phyloP scores from a whole-genome alignment of 331 rosid species.

The Malus hybrid region DNA sequence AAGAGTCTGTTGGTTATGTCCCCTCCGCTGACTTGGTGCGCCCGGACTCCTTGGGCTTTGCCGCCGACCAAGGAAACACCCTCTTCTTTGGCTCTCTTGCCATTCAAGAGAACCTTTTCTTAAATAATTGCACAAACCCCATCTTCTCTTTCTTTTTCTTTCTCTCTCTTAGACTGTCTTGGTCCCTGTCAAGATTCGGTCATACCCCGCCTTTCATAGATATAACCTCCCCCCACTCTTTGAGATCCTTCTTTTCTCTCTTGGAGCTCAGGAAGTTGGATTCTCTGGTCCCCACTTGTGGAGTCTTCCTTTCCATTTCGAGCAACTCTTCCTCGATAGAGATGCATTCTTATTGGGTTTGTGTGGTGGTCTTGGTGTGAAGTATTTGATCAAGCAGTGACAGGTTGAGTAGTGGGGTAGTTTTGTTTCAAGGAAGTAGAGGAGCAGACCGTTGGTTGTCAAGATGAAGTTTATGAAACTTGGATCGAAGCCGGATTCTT shows the following conservation, averaged over 20 bases:
- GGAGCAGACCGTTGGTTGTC: slow-evolving; percentile 37
- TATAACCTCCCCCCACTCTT: slow-evolving; percentile 41
- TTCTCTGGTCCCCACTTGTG: slow-evolving; percentile 36
- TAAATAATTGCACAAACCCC: slow-evolving; percentile 34
- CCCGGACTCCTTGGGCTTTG: slow-evolving; percentile 96
- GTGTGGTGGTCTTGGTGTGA: slow-evolving; percentile 23
- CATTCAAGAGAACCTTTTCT: slow-evolving; percentile 74
- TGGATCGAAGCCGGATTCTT: slow-evolving; percentile 93
- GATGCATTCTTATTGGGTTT: slow-evolving; percentile 20
- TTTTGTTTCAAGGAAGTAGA: slow-evolving; percentile 4
- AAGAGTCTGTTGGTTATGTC: slow-evolving; percentile 75
- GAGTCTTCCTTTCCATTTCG: slow-evolving; percentile 25
- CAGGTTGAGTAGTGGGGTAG: slow-evolving; percentile 32
- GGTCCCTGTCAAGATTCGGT: slow-evolving; percentile 80
- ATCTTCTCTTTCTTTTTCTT: slow-evolving; percentile 27
- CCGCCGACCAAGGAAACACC: slow-evolving; percentile 96
- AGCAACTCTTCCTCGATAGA: slow-evolving; percentile 8
- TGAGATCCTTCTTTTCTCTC: slow-evolving; percentile 46
- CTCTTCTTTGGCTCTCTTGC: slow-evolving; percentile 68
- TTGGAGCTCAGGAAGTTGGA: slow-evolving; percentile 41
- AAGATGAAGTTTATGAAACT: slow-evolving; percentile 99
- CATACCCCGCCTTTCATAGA: slow-evolving; percentile 30
- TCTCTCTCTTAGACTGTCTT: slow-evolving; percentile 49
- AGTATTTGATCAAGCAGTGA: slow-evolving; percentile 32
- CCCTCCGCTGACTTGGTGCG: slow-evolving; percentile 73